Evolutionary conservation across 106 monocot species (phyloP).

Genomic region (Dendrobium huoshanense): DNA sequence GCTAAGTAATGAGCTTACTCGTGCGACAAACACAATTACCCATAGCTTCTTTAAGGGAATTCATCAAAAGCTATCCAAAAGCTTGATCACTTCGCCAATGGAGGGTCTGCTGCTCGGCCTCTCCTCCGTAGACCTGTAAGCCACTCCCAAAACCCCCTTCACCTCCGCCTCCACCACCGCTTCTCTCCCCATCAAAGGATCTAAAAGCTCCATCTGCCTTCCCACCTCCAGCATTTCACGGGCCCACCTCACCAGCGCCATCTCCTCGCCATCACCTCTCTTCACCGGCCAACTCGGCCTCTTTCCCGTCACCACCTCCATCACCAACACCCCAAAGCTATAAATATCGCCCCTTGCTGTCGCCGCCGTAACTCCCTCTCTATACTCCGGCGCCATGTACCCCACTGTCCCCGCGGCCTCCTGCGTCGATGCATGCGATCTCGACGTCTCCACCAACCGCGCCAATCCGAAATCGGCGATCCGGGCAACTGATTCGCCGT

Average conservation of each 20-base stretch:
- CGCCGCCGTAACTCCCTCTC: conserved; percentile 29
- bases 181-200: conserved; percentile 21
- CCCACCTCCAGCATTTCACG: conserved; percentile 30
- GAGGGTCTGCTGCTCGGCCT: conserved; percentile 28
- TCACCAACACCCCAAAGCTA: conserved; percentile 70
- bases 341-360: conserved; percentile 69
- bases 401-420: conserved; percentile 76
- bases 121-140: conserved; percentile 39
- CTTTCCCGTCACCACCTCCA: conserved; percentile 52
- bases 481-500: conserved; percentile 35
- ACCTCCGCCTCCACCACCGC: conserved; percentile 21
- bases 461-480: conserved; percentile 88
- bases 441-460: conserved; percentile 30
- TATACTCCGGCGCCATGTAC: conserved; percentile 91
- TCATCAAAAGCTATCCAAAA: conserved; percentile 17
- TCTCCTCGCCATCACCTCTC: conserved; percentile 25
- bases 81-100: conserved; percentile 42
- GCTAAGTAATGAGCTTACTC: too few relatives aligned
- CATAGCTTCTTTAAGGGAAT: too few relatives aligned
- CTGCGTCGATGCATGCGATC: conserved; percentile 51
- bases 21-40: too few relatives aligned
- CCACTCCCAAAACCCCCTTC: conserved; percentile 33
- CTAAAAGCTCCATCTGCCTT: conserved; percentile 34
- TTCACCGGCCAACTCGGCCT: conserved; percentile 62
- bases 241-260: conserved; percentile 49